These are phyloP conservation scores for Alternaria longipes DNA, from an alignment of 2,329 filamentous ascomycete species.

Conservation along the genomic window DNA sequence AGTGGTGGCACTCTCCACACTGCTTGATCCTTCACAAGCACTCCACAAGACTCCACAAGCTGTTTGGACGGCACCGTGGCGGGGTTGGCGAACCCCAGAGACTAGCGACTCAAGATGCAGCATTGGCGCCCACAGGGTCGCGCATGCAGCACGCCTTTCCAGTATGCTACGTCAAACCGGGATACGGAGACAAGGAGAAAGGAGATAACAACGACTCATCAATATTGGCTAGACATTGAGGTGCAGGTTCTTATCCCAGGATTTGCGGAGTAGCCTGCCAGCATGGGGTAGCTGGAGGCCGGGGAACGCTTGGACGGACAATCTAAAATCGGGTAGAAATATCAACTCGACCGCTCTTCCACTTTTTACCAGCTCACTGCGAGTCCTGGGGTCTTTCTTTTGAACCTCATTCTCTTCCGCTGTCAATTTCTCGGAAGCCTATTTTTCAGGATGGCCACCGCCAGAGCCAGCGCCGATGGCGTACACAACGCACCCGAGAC, in stretches of 20 bases:
- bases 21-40: slow-evolving; percentile 28
- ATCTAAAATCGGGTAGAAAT: slow-evolving; percentile 36
- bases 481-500: slow-evolving; percentile 29
- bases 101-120: slow-evolving; percentile 26
- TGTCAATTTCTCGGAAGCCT: slow-evolving; percentile 18
- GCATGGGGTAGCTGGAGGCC: slow-evolving; percentile 29
- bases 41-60: slow-evolving; percentile 31
- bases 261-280: slow-evolving; percentile 33
- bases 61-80: slow-evolving; percentile 25
- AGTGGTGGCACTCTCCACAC: slow-evolving; percentile 34
- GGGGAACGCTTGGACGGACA: slow-evolving; percentile 31
- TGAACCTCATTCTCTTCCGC: slow-evolving; percentile 19
- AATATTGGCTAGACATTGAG: slow-evolving; percentile 19
- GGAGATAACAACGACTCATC: slow-evolving; percentile 16
- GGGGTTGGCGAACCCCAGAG: slow-evolving; percentile 16
- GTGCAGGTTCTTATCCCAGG: slow-evolving; percentile 24
- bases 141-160: slow-evolving; percentile 6
- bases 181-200: slow-evolving; percentile 12
- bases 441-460: slow-evolving; percentile 32
- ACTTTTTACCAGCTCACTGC: slow-evolving; percentile 23
- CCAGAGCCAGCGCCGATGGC: slow-evolving; percentile 26
- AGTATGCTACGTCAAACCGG: slow-evolving; percentile 21
- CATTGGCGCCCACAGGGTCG: slow-evolving; percentile 16
- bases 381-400: slow-evolving; percentile 25
- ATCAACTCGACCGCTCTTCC: slow-evolving; percentile 26